A percentile compares a stretch with the other conserved stretches of the same genome.
Evolutionary conservation across 148 eudicot genomes (phyloP).

Genomic region (Amaranthus palmeri): DNA sequence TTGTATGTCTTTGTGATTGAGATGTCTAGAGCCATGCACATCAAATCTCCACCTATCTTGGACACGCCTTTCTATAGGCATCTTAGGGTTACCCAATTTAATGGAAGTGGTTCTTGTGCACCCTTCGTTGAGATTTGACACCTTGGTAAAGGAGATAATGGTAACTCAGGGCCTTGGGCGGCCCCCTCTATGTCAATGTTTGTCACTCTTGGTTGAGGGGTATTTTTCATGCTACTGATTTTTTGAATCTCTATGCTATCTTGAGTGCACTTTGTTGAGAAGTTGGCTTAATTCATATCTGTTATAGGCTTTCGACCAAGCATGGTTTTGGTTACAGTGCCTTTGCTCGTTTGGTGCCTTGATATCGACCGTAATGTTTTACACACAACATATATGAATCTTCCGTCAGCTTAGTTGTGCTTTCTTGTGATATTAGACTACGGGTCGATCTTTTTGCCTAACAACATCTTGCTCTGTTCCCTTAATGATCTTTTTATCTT

Average conservation of each 20-base stretch:
- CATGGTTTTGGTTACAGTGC: background rate
- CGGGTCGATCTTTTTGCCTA: background rate
- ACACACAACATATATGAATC: background rate
- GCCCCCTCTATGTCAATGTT: background rate
- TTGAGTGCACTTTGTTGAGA: background rate
- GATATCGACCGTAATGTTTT: background rate
- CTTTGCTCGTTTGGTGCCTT: background rate
- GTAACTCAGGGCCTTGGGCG: background rate
- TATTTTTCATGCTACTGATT: background rate
- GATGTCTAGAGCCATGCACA: background rate
- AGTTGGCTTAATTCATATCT: background rate
- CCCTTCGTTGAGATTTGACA: conserved; percentile 8
- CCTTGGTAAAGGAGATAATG: conserved; percentile 1
- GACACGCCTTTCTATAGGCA: background rate
- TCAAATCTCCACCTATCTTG: conserved; percentile 1
- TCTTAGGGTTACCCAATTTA: background rate
- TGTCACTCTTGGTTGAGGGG: background rate
- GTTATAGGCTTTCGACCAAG: background rate
- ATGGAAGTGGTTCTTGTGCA: background rate
- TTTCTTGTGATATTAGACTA: background rate
- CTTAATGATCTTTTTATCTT: background rate
- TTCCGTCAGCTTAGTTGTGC: background rate
- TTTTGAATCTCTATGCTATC: background rate
- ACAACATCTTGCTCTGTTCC: background rate
- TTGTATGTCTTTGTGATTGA: background rate